Evolutionary conservation across 108 stramenopile genomes (phyloP).

Genomic region (Seminavis robusta): DNA sequence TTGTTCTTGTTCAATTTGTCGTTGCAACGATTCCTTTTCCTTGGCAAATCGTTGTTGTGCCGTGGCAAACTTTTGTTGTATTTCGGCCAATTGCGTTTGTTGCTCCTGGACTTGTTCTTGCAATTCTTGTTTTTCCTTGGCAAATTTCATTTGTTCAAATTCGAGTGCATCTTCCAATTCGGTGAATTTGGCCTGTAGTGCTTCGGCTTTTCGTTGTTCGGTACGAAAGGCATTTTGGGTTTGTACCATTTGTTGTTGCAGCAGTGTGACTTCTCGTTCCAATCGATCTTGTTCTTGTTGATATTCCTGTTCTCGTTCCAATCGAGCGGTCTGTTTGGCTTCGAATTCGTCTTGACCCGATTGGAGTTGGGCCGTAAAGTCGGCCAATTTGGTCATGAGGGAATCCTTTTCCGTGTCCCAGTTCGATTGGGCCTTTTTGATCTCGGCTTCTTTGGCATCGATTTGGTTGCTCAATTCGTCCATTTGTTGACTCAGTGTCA

Average conservation of each 20-base stretch:
- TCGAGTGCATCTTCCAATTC: slow-evolving; percentile 49
- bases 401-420: slow-evolving; percentile 33
- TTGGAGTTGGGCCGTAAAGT: slow-evolving; percentile 22
- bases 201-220: slow-evolving; percentile 16
- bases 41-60: slow-evolving; percentile 6
- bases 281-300: slow-evolving; percentile 19
- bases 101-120: slow-evolving; percentile 21
- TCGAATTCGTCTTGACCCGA: slow-evolving; percentile 15
- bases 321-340: not conserved
- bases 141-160: slow-evolving; percentile 52
- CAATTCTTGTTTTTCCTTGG: slow-evolving; percentile 29
- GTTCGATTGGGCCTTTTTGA: slow-evolving; percentile 15
- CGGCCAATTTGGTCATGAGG: slow-evolving; percentile 29
- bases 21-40: slow-evolving; percentile 2
- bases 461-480: slow-evolving; percentile 20
- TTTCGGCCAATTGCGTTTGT: slow-evolving; percentile 9
- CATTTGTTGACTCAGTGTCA: not conserved
- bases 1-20: slow-evolving; percentile 7
- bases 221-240: slow-evolving; percentile 16
- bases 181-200: slow-evolving; percentile 22
- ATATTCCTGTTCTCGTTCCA: slow-evolving; percentile 2
- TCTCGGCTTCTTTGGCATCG: slow-evolving; percentile 16
- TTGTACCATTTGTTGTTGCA: slow-evolving; percentile 14
- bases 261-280: slow-evolving; percentile 22
- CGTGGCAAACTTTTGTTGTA: slow-evolving; percentile 1